These are phyloP conservation scores for Tulasnella sp. DNA, from an alignment of 768 basidiomycete species.

Conservation along the genomic window DNA sequence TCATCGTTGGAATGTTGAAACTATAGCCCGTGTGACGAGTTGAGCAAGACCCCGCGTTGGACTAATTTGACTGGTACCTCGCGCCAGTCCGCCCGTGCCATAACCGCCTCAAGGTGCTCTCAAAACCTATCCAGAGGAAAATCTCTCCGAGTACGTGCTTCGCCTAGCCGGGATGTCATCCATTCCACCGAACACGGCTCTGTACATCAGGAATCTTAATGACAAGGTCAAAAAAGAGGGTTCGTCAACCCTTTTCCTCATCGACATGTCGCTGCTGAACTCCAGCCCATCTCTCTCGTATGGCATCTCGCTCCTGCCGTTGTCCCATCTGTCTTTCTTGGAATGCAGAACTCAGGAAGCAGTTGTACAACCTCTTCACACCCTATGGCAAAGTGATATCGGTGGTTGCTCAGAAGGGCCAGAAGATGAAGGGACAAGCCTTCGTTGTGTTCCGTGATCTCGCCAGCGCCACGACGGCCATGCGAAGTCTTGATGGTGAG, in stretches of 20 bases:
- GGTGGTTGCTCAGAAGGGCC: conserved; percentile 80
- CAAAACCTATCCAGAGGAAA: neutral
- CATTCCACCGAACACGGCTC: conserved; percentile 75
- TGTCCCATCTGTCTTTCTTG: neutral
- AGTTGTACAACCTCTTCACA: conserved; percentile 84
- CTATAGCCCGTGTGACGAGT: neutral
- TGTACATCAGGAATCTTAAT: conserved; percentile 92
- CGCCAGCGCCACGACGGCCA: conserved; percentile 81
- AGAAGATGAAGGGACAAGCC: conserved; percentile 88
- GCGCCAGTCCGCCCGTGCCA: neutral
- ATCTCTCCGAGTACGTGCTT: conserved; percentile 7
- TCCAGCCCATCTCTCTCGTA: neutral
- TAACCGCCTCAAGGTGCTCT: neutral
- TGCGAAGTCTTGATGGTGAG: conserved; percentile 92
- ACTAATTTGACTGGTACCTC: neutral
- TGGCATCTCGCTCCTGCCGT: neutral
- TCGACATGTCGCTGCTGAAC: conserved; percentile 25
- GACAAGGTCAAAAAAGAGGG: conserved; percentile 83
- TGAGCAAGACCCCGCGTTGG: neutral
- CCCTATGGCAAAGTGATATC: conserved; percentile 93
- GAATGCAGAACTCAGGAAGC: conserved; percentile 60
- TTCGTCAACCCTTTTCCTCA: conserved; percentile 30
- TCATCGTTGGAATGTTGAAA: neutral
- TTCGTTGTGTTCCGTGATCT: conserved; percentile 95
- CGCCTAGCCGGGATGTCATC: conserved; percentile 35